Percentiles rank a stretch among this genome's conserved stretches.
These are phyloP conservation scores for Gautieria morchelliformis DNA, from an alignment of 768 basidiomycete genomes.

Conservation along the genomic window DNA sequence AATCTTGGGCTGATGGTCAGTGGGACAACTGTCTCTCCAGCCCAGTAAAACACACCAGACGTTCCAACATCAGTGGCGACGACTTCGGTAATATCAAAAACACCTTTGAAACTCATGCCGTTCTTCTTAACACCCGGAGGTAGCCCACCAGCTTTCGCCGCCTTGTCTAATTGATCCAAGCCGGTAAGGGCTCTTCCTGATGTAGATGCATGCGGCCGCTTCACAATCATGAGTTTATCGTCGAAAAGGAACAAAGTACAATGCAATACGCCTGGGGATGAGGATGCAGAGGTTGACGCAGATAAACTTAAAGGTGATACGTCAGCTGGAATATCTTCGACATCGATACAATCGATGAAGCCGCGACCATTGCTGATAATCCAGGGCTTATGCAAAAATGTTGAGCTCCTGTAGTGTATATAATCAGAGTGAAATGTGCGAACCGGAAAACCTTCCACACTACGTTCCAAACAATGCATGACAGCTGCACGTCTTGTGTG, in stretches of 20 bases:
- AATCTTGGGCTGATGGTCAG: conserved; percentile 39
- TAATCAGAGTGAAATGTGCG: conserved; percentile 14
- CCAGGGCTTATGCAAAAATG: conserved; percentile 34
- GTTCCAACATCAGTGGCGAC: conserved; percentile 50
- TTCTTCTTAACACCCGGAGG: conserved; percentile 64
- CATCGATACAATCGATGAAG: conserved; percentile 89
- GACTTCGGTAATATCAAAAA: conserved; percentile 77
- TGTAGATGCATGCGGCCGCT: conserved; percentile 75
- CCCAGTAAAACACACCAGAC: conserved; percentile 19
- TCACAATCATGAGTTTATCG: conserved; percentile 86
- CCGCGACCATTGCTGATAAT: conserved; percentile 83
- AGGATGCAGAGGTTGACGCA: conserved; percentile 23
- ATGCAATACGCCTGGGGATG: conserved; percentile 47
- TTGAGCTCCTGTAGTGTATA: background rate
- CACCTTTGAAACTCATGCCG: conserved; percentile 75
- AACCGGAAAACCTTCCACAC: conserved; percentile 79
- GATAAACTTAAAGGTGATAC: conserved; percentile 41
- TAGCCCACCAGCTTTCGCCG: conserved; percentile 42
- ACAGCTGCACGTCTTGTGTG: conserved; percentile 83
- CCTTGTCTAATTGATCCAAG: conserved; percentile 67
- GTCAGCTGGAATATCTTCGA: conserved; percentile 52
- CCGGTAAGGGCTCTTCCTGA: conserved; percentile 63
- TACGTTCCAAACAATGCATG: conserved; percentile 75
- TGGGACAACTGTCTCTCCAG: conserved; percentile 2
- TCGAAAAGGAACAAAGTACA: conserved; percentile 91